phyloP scores from a whole-genome alignment of 23 red algal genomes.

The Cyanidiococcus yangmingshanensis region DNA sequence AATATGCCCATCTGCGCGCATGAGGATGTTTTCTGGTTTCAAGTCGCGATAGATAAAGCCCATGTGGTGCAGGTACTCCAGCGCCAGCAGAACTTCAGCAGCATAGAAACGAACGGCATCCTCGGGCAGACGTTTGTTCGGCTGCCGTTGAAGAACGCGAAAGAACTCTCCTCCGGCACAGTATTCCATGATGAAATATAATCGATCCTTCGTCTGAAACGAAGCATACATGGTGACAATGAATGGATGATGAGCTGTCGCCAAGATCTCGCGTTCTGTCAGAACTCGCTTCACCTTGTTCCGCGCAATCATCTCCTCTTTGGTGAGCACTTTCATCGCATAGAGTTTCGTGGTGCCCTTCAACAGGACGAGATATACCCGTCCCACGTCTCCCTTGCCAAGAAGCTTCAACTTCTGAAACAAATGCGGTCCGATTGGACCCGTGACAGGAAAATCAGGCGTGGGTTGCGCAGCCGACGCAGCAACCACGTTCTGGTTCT shows the following conservation, averaged over 20 bases:
- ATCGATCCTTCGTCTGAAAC: constrained; percentile 38
- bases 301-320: constrained; percentile 48
- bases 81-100: constrained; percentile 65
- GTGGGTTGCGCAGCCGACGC: constrained; percentile 3
- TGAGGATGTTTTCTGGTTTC: constrained; percentile 69
- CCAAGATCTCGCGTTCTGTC: constrained; percentile 50
- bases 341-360: constrained; percentile 59
- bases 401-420: constrained; percentile 80
- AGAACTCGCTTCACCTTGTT: constrained; percentile 47
- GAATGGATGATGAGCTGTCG: constrained; percentile 45
- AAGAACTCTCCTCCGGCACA: constrained; percentile 54
- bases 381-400: constrained; percentile 71
- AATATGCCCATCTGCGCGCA: constrained; percentile 46
- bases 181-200: constrained; percentile 57
- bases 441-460: constrained; percentile 34
- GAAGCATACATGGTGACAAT: constrained; percentile 52
- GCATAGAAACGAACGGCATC: constrained; percentile 39
- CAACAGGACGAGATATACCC: constrained; percentile 73
- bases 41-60: constrained; percentile 65
- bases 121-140: constrained; percentile 37
- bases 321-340: constrained; percentile 61
- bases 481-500: constrained; percentile 14
- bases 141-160: constrained; percentile 40
- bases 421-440: constrained; percentile 40
- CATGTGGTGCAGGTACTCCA: constrained; percentile 78